Base-by-base conservation (phyloP, 2,329 filamentous ascomycete genomes). In the Alternaria panax region DNA sequence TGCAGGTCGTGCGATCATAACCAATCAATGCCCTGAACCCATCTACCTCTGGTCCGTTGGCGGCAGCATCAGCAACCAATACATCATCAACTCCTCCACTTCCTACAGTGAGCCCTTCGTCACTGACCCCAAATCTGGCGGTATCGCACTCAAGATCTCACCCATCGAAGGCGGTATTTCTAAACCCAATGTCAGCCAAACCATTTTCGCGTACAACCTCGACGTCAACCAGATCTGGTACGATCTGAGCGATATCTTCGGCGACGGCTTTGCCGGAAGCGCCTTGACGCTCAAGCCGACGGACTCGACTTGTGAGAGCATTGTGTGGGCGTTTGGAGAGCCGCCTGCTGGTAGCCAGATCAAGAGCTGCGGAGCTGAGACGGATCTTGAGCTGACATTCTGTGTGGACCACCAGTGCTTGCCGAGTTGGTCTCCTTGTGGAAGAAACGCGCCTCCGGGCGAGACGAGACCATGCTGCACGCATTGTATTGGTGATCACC, bases 1-100 rank as follows among this genome's bases (percentile, higher is more conserved):
- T 5, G 25, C 68, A n/a, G 72, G 71, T 16, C 69, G 68, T 50
- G 73, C 72, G 2, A 75, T 73, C 43, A 65, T 76, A 18, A 73
- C 68, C 2, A 75, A 75, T 38, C 71, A 74, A 62, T 76, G 73
- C 57, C 65, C 70, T 30, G 51, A 38, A 0, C 67, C 70, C 1
- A 51, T 75, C 27, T 75, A 72, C 46, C 67, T 75, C 36, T 75
- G 70, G 70, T 74, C 70, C 16, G 67, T 75, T n/a, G 69, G 71
- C 27, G 48, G 63, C 48, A 57, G 46, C 32, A 64, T 69, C 20
- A 46, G 65, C 32, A 43, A 63, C 0, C 63, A 70, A 24, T 46
- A 64, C 11, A 63, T 41, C 1, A 55, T 75, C 8, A 36, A 43
- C 4, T 67, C 65, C n/a, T 68, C 70, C 25, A 61, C 60, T 4